Evolutionary conservation across 495 filamentous ascomycete genomes (phyloP).

Genomic region (Penicillium roqueforti): DNA sequence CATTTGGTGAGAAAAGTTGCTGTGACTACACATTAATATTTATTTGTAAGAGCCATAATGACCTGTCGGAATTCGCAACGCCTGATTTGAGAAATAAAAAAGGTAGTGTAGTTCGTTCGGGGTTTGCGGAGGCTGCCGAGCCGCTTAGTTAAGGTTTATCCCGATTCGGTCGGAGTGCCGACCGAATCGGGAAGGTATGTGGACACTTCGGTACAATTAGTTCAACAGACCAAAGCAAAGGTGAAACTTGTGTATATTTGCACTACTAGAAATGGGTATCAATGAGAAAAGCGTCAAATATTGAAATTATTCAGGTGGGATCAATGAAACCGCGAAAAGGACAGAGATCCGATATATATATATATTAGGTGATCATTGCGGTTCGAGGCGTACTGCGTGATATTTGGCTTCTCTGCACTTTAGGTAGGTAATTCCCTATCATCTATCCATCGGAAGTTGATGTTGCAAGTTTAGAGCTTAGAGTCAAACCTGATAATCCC

Average conservation of each 20-base stretch:
- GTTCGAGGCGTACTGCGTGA: neutral
- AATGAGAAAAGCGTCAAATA: too few species aligned
- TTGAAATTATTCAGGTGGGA: too few species aligned
- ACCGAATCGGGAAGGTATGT: neutral
- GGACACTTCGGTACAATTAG: neutral
- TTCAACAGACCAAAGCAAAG: too few species aligned
- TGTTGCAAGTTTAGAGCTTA: neutral
- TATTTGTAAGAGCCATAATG: neutral
- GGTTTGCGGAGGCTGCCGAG: neutral
- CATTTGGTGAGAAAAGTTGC: conserved; percentile 1
- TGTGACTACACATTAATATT: neutral
- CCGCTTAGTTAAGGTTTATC: neutral
- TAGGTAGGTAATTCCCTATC: neutral
- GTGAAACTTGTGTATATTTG: too few species aligned
- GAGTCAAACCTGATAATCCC: neutral
- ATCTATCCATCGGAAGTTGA: neutral
- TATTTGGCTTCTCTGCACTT: neutral
- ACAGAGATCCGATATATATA: too few species aligned
- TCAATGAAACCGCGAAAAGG: too few species aligned
- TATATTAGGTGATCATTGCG: neutral
- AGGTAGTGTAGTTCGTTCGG: neutral
- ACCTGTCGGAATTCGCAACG: neutral
- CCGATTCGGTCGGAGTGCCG: conserved; percentile 1
- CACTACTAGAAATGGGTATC: too few species aligned
- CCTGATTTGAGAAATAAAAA: neutral